Evolutionary conservation across 225 moss, liverwort and hornwort species (phyloP), one percentile per base, ranked within the genome.

Genomic region (Physcomitrellopsis africana): DNA sequence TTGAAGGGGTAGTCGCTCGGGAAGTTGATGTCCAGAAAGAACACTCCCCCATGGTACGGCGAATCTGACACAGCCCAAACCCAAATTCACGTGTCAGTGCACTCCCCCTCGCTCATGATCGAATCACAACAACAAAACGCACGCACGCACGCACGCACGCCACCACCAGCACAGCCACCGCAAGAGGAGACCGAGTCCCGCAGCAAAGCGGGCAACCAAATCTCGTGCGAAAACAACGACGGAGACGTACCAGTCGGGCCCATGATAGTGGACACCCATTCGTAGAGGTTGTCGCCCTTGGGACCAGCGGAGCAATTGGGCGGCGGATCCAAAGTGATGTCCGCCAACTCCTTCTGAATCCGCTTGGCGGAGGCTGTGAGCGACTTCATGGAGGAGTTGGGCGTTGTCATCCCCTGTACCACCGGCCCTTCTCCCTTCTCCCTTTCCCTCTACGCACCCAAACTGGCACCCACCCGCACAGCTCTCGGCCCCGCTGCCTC

Each of bases 231-330:
- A 37, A 37, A 4, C 32, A 37, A 60, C 23, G 20, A 19, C 17
- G 46, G 64, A 37, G 4, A 37, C 56, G 11, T 70, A 96, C 96
- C 93, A 51, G 86, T 90, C 56, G 97, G 97, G 3, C 97, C 97
- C 97, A 99, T 99, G 73, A 97, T 97, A 49, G 97, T 97, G 56
- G 94, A 94, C 32, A 97, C 97, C 97, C 97, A 94, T 89, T 97
- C 97, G 79, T 97, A 97, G 1, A 97, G 93, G 72, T 93, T 97
- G 75, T 97, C 97, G 14, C 97, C 97, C 79, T 97, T 97, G 44
- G 97, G 97, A 3, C 97, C 97, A 1, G 97, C 97, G 68, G 97
- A 97, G 86, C 97, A 99, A 87, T 99, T 99, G 58, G 97, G 91
- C 20, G 97, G 97, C 27, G 97, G 97, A 87, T 99, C 97, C 65